Base-by-base conservation (phyloP, 192 early-diverging fungal genomes). In the Coemansia sp. region DNA sequence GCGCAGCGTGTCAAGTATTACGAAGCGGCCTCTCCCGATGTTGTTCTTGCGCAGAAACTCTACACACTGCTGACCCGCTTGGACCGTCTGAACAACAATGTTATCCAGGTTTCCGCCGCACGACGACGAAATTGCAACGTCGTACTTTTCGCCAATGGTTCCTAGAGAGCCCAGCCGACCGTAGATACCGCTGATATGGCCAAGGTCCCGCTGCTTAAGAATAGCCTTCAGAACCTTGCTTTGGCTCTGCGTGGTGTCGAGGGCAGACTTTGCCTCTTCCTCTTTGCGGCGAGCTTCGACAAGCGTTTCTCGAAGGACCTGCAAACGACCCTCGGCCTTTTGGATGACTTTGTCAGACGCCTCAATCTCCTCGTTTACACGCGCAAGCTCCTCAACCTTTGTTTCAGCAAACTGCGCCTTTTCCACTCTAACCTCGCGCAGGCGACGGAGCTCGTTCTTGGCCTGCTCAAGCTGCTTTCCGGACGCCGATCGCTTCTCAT, bases 151-250 rank as follows among this genome's bases (percentile, higher is more conserved):
- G 52, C 92, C 91, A 64, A 99, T 96, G 1, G 91, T 88, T 25
- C 96, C 97, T n/a, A 99, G 78, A 59, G 93, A 90, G n/a, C 97
- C 97, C 20, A 99, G 81, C 8, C 97, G 88, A 44, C 90, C 90
- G 62, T 89, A 83, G 44, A 95, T 89, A 7, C 92, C 93, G 10
- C 68, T 70, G 57, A 95, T 92, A 42, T 83, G 72, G 0, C 91
- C 93, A 28, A 82, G 72, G 44, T 91, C 84, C 48, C 84, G 83
- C 76, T 92, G 84, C 13, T 84, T 85, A 55, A 94, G 77, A 6
- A 94, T 59, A 28, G 82, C 87, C 17, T 71, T 81, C 2, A 93
- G 77, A 2, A 94, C 85, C 19, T 86, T 86, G 29, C 88, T 85
- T 48, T 88, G 84, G 28, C 80, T 85, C 64, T 91, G 85, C 17